phyloP scores from a whole-genome alignment of 1,139 yeast genomes.

The Pichia sp. region DNA sequence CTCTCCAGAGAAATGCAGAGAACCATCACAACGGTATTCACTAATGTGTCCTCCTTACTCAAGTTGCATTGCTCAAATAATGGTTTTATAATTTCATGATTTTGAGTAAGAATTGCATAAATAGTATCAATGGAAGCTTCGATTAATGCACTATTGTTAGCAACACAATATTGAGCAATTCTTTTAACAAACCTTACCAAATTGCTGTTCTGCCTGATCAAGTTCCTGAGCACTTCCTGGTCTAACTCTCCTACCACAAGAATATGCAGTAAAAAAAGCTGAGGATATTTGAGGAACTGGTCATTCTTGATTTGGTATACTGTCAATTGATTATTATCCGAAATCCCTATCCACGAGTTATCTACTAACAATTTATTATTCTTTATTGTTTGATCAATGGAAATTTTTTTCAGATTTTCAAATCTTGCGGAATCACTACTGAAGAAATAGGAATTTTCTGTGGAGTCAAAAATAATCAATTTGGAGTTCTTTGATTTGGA shows the following conservation, averaged over 20 bases:
- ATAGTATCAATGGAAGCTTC: constrained; percentile 9
- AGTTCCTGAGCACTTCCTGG: background rate
- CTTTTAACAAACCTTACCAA: constrained; percentile 1
- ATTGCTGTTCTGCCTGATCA: background rate
- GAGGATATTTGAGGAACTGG: constrained; percentile 5
- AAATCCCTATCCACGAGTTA: constrained; percentile 16
- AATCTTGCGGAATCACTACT: background rate
- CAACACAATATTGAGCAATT: constrained; percentile 7
- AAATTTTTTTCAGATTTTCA: background rate
- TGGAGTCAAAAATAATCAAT: constrained; percentile 1
- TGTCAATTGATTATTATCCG: background rate
- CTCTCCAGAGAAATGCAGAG: constrained; percentile 14
- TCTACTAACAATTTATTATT: background rate
- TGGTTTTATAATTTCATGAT: background rate
- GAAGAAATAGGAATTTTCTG: background rate
- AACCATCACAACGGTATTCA: constrained; percentile 12
- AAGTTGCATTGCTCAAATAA: background rate
- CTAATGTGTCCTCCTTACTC: background rate
- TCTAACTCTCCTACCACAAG: background rate
- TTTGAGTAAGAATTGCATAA: constrained; percentile 4
- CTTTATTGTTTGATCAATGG: background rate
- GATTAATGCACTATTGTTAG: constrained; percentile 2
- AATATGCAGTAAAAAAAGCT: constrained; percentile 7
- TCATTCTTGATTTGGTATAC: constrained; percentile 2
- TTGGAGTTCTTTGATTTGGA: background rate